Evolutionary conservation across 2,329 filamentous ascomycete species (phyloP).

Genomic region (Exophiala alcalophila): DNA sequence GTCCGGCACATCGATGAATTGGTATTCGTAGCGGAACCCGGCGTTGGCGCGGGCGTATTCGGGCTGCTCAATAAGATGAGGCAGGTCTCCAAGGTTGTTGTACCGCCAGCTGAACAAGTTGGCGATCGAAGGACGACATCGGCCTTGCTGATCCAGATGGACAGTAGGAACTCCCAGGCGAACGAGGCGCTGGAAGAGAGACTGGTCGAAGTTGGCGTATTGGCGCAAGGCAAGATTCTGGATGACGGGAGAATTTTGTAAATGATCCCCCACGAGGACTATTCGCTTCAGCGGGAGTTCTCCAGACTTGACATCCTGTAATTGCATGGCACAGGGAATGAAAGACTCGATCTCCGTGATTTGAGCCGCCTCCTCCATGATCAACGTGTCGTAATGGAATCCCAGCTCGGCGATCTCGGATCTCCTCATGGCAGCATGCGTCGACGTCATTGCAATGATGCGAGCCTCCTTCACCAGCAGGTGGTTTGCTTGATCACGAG

Average conservation of each 20-base stretch:
- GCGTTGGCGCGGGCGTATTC: slow-evolving; percentile 83
- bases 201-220: slow-evolving; percentile 95
- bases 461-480: slow-evolving; percentile 93
- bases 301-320: slow-evolving; percentile 59
- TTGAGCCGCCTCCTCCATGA: slow-evolving; percentile 98
- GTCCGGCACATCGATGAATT: slow-evolving; percentile 92
- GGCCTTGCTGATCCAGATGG: slow-evolving; percentile 87
- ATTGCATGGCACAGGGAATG: slow-evolving; percentile 90
- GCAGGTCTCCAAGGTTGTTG: slow-evolving; percentile 68
- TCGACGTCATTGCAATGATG: slow-evolving; percentile 97
- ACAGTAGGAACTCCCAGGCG: slow-evolving; percentile 89
- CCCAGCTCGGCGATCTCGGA: slow-evolving; percentile 87
- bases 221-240: slow-evolving; percentile 92
- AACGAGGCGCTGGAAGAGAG: slow-evolving; percentile 85
- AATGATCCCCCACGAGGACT: slow-evolving; percentile 90
- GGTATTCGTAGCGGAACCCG: slow-evolving; percentile 89
- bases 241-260: slow-evolving; percentile 93
- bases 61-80: slow-evolving; percentile 63
- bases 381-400: slow-evolving; percentile 94
- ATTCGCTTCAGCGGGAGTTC: slow-evolving; percentile 78
- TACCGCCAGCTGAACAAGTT: slow-evolving; percentile 94
- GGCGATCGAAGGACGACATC: slow-evolving; percentile 81
- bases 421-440: slow-evolving; percentile 90
- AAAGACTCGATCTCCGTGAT: slow-evolving; percentile 98
- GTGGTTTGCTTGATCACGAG: slow-evolving; percentile 93